Conservation (phyloP, 2,329 filamentous ascomycete species). For the Monosporascus sp. region DNA sequence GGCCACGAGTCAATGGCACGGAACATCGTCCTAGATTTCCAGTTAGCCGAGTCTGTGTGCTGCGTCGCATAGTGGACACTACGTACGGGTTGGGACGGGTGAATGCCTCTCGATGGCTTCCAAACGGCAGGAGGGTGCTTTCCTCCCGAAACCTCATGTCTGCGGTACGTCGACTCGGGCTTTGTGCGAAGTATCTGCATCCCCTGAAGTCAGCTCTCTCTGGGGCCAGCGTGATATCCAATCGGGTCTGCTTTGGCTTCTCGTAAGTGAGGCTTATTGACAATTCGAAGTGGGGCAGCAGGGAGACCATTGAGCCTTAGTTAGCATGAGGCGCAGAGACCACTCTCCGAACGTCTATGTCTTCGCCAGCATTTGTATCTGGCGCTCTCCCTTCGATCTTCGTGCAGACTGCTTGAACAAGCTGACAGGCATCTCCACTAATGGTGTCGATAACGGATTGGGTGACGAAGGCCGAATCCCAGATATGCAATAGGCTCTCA, state of each 20-base stretch:
- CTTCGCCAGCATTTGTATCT: slow-evolving; percentile 2
- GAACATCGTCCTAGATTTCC: slow-evolving; percentile 30
- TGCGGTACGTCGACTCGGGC: slow-evolving; percentile 15
- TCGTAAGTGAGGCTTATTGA: slow-evolving; percentile 2
- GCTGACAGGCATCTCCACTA: slow-evolving; percentile 1
- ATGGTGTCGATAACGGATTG: neutral
- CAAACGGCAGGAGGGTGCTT: slow-evolving; percentile 35
- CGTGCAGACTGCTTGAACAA: slow-evolving; percentile 9
- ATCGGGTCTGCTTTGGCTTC: slow-evolving; percentile 3
- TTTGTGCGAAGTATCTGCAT: neutral
- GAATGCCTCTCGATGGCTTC: slow-evolving; percentile 22
- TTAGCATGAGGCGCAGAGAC: slow-evolving; percentile 9
- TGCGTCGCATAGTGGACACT: neutral
- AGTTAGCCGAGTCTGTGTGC: slow-evolving; percentile 1
- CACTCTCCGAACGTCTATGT: slow-evolving; percentile 9
- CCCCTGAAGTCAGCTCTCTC: slow-evolving; percentile 4
- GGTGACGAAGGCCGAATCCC: slow-evolving; percentile 6
- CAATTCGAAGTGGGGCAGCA: slow-evolving; percentile 2
- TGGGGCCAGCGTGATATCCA: slow-evolving; percentile 1
- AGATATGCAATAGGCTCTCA: slow-evolving; percentile 6
- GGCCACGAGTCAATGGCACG: slow-evolving; percentile 25
- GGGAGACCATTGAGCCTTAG: slow-evolving; percentile 4
- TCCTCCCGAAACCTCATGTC: slow-evolving; percentile 27
- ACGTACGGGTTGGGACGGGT: slow-evolving; percentile 36
- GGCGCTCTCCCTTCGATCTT: slow-evolving; percentile 4